phyloP scores from a whole-genome alignment of 2,329 filamentous ascomycete species.

The Colletotrichum zoysiae region DNA sequence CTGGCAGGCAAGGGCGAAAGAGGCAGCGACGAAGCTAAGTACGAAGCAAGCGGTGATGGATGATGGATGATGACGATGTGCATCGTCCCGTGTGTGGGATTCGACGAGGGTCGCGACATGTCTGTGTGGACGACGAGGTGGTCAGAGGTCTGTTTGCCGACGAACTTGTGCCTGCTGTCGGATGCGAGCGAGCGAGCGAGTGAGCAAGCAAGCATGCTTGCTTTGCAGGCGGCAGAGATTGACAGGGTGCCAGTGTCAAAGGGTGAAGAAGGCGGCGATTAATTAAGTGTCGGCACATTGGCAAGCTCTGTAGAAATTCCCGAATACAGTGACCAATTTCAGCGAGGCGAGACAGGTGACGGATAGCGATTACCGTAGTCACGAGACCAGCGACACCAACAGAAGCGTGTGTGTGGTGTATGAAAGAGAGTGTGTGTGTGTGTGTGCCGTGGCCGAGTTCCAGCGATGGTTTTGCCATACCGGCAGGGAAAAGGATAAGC shows the following conservation, averaged over 20 bases:
- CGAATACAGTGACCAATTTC: constrained; percentile 16
- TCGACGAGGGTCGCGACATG: constrained; percentile 1
- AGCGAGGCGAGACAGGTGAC: constrained; percentile 32
- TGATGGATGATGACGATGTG: constrained; percentile 8
- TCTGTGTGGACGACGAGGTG: neutral
- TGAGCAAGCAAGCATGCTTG: no score
- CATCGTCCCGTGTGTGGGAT: neutral
- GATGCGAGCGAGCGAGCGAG: neutral
- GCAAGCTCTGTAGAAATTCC: constrained; percentile 10
- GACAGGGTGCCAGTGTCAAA: neutral
- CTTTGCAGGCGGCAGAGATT: constrained; percentile 3
- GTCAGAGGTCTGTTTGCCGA: constrained; percentile 4
- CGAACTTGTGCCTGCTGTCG: neutral
- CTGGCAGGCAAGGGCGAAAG: neutral
- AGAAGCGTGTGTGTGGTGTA: no score
- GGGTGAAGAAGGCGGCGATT: constrained; percentile 4
- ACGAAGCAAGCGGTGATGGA: neutral
- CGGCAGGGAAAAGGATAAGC: neutral
- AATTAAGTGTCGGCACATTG: constrained; percentile 29
- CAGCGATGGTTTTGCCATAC: neutral
- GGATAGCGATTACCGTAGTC: constrained; percentile 9
- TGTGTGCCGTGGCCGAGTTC: constrained; percentile 9
- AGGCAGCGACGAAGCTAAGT: neutral
- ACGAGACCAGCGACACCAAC: constrained; percentile 13
- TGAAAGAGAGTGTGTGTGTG: no score